Base-by-base conservation (phyloP, 2,329 filamentous ascomycete species). In the Truncatella angustata region DNA sequence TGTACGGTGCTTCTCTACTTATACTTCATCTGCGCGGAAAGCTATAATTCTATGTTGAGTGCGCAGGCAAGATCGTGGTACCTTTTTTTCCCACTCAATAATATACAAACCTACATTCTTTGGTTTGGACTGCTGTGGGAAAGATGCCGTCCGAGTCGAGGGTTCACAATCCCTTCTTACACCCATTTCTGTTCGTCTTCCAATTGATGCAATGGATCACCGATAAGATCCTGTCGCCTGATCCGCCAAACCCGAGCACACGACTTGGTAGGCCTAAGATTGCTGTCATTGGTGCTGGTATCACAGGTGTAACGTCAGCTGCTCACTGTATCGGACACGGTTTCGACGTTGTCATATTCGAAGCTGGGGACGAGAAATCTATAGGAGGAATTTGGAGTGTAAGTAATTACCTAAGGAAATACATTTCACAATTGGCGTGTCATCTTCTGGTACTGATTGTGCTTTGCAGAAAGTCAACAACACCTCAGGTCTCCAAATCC, bases 281-380 rank as follows among this genome's bases (percentile, higher is more conserved):
- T 51, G 87, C 86, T 2, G 74, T 90, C 28, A 84, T 90, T 57
- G 86, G 87, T 2, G 84, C 86, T 24, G 86, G 87, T 2, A 76
- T 95, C 50, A 94, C 81, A 0, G 81, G 90, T 4, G 84, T 94
- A 2, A 90, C 89, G 1, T 84, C 89, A 6, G 91, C 91, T 0
- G 84, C 88, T 1, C 90, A 95, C 66, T 91, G 88, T 63, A 83
- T 92, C 32, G 90, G 90, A 2, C 88, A 94, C 81, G 90, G 90
- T 40, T 93, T 93, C 59, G 88, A 94, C 56, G 87, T 91, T 5
- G 79, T 81, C 18, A 81, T 95, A 35, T 95, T 95, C 58, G 90
- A 95, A 65, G 81, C 83, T 6, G 87, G 87, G 1, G 69, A 77
- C 4, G 75, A 84, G 56, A 78, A 88, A 14, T 76, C 82, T 21